Evolutionary conservation across 805 yeast genomes (phyloP).

Genomic region (Nakazawaea pomicola): DNA sequence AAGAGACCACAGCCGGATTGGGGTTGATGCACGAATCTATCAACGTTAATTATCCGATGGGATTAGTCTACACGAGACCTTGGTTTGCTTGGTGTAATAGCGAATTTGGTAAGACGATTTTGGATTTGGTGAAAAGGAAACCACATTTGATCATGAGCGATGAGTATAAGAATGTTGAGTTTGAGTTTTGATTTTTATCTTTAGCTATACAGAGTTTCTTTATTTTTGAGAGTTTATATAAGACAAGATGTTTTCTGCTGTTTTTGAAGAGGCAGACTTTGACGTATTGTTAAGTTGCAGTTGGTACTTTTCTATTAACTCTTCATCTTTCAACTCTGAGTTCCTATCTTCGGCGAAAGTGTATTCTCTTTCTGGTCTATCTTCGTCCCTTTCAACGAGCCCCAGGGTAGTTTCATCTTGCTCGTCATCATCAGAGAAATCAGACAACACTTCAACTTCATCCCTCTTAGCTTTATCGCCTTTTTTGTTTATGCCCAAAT

Average conservation of each 20-base stretch:
- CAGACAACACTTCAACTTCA: slow-evolving; percentile 47
- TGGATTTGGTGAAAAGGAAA: slow-evolving; percentile 66
- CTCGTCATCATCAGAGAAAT: slow-evolving; percentile 42
- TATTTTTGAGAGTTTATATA: slow-evolving; percentile 42
- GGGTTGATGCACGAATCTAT: slow-evolving; percentile 86
- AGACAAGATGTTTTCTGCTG: slow-evolving; percentile 69
- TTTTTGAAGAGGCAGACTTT: slow-evolving; percentile 55
- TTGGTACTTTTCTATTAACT: slow-evolving; percentile 65
- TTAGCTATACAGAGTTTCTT: slow-evolving; percentile 14
- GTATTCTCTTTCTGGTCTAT: slow-evolving; percentile 53
- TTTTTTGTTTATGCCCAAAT: slow-evolving; percentile 62
- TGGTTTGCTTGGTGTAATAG: slow-evolving; percentile 97
- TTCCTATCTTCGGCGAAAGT: slow-evolving; percentile 61
- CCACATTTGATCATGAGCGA: slow-evolving; percentile 65
- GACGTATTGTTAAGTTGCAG: slow-evolving; percentile 62
- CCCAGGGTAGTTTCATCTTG: slow-evolving; percentile 44
- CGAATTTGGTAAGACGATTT: slow-evolving; percentile 83
- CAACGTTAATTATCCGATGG: slow-evolving; percentile 49
- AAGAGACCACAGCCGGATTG: slow-evolving; percentile 61
- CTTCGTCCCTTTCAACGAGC: slow-evolving; percentile 40
- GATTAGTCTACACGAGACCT: slow-evolving; percentile 60
- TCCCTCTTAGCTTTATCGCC: slow-evolving; percentile 17
- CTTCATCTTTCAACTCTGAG: slow-evolving; percentile 52
- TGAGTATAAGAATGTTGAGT: slow-evolving; percentile 19
- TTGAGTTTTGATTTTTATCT: neutral